Conservation (phyloP, 805 yeast species). For the Wickerhamomyces kurtzmanii region DNA sequence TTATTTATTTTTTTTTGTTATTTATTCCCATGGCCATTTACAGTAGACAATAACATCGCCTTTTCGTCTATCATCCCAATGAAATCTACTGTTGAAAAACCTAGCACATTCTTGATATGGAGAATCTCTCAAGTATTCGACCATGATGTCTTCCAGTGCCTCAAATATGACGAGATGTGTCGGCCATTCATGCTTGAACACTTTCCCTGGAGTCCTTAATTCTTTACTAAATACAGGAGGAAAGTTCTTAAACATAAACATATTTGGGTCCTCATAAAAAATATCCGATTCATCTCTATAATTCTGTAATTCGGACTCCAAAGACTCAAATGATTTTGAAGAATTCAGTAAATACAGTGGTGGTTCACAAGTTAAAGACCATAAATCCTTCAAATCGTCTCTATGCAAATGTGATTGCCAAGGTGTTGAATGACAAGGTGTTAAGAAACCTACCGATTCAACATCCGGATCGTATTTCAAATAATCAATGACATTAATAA, state of each 20-base stretch:
- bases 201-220: slow-evolving; percentile 13
- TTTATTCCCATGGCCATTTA: slow-evolving; percentile 24
- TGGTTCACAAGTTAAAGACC: slow-evolving; percentile 91
- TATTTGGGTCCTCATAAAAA: slow-evolving; percentile 58
- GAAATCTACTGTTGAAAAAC: slow-evolving; percentile 70
- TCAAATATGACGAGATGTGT: slow-evolving; percentile 65
- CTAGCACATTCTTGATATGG: slow-evolving; percentile 38
- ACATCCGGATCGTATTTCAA: slow-evolving; percentile 33
- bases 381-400: slow-evolving; percentile 33
- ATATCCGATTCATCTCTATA: slow-evolving; percentile 86
- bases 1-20: neutral
- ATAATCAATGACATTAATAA: slow-evolving; percentile 50
- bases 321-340: slow-evolving; percentile 10
- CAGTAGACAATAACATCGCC: slow-evolving; percentile 72
- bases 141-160: slow-evolving; percentile 38
- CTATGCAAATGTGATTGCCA: slow-evolving; percentile 81
- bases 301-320: slow-evolving; percentile 19
- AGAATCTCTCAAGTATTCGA: slow-evolving; percentile 26
- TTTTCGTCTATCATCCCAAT: slow-evolving; percentile 74
- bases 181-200: slow-evolving; percentile 50
- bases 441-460: slow-evolving; percentile 64
- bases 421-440: slow-evolving; percentile 98
- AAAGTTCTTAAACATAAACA: slow-evolving; percentile 46
- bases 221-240: slow-evolving; percentile 25
- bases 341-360: slow-evolving; percentile 39